Base-by-base conservation (phyloP, 805 yeast species). In the Cyberlindnera subsufficiens region DNA sequence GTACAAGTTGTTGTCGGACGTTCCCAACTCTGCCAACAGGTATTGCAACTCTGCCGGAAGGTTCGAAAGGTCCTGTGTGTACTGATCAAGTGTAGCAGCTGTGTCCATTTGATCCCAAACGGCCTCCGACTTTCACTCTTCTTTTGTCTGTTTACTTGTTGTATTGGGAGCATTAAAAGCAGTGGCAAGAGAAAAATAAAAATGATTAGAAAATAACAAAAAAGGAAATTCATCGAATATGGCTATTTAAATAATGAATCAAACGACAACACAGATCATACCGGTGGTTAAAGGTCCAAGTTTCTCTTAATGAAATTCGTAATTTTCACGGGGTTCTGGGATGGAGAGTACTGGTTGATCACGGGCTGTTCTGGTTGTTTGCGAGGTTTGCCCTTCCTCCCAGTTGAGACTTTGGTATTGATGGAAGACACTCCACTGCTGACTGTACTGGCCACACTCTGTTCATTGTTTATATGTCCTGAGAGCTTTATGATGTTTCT, bases 31-130 rank as follows among this genome's bases (percentile, higher is more conserved):
- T 40, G 85, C 85, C 38, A 91, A 66, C 31, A 88, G 66, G 55
- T 85, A 87, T 42, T 82, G 82, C 35, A 91, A 74, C 63, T 91
- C 99, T 5, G 87, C 80, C 19, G 96, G 96, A 35, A 93, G 72
- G 54, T 90, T 91, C 10, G 91, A 79, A 35, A 91, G 69, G 51
- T 78, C 83, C 58, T 77, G 82, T 5, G 82, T 76, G 45, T 82
- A 80, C 53, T 82, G 86, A 50, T 84, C 91, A 32, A 84, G 61
- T 7, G 81, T 75, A 1, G 93, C 77, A n/a, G 96, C 89, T 4
- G 97, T 90, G 65, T 90, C 98, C 96, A 87, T 87, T 18, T 16
- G 30, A 17, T 22, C 10, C 27, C 11, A 11, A 9, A 22, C 27
- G 27, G 22, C 27, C 27, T 22, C 27, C 10, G 11, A 22, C 3